Base-by-base conservation (phyloP, 164 flowering plant genomes). In the Macadamia tetraphylla region DNA sequence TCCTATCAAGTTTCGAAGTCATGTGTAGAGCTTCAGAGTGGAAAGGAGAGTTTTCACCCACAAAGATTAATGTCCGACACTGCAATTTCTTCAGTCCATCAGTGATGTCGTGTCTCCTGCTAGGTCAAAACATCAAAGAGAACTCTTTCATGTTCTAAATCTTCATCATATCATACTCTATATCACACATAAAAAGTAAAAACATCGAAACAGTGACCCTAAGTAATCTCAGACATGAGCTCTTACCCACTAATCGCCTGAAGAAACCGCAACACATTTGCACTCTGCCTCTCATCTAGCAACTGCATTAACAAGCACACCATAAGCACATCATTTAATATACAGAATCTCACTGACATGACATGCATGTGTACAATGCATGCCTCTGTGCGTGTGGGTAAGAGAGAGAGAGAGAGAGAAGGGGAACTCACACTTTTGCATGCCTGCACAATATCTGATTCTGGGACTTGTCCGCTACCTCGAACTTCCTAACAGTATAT, bases 61-160 rank as follows among this genome's bases (percentile, higher is more conserved):
- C 94, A 81, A 91, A 94, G 58, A 94, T 76, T 14, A 94, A 89
- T 6, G 98, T 88, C 51, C 93, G 86, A 68, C 98, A 94, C 60
- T 70, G 85, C 30, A 94, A 77, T 66, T 70, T 90, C 84, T 78
- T 90, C 82, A 94, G 73, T 63, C 95, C 88, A 9, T 80, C 83
- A n/a, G 84, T 87, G 23, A 92, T 73, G 79, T 94, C 97, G 13
- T 78, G 83, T 75, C 98, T 87, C 86, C 97, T 91, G 87, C 64
- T 75, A 58, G 53, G 18, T 49, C 44, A 17, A 15, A 73, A 70
- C 53, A 31, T 17, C 2, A 32, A 58, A 51, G 29, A 13, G 9
- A 40, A n/a, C 23, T 10, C 49, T 12, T 60, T 17, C 23, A 29
- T 17, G 35, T 17, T 14, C 17, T 53, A 14, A 14, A 53, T 53